Conservation (phyloP, 2,329 filamentous ascomycete genomes). For the Beauveria sp. region DNA sequence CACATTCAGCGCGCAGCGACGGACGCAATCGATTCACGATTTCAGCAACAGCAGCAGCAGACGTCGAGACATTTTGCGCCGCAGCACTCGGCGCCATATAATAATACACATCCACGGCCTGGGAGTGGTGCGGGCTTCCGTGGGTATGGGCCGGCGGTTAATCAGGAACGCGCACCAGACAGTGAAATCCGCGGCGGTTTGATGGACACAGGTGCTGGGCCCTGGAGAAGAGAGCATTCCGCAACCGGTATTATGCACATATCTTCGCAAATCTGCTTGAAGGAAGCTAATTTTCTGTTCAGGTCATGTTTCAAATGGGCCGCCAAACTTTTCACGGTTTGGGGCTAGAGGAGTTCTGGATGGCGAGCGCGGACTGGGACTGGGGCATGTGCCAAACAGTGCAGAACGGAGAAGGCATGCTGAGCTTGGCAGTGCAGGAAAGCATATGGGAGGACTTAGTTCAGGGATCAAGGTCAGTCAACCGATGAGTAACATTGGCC, state of each 20-base stretch:
- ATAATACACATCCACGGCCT: background rate
- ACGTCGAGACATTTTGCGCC: conserved; percentile 14
- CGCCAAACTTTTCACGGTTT: background rate
- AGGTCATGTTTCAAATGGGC: background rate
- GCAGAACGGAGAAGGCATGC: background rate
- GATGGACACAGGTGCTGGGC: background rate
- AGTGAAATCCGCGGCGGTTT: background rate
- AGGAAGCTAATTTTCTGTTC: background rate
- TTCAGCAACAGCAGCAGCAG: conserved; percentile 1
- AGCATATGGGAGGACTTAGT: conserved; percentile 6
- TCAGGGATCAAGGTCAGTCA: conserved; percentile 14
- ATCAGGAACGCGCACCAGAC: background rate
- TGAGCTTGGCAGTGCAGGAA: background rate
- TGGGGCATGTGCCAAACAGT: conserved; percentile 1
- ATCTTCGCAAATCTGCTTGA: no score
- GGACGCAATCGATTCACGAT: conserved; percentile 28
- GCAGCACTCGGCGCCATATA: conserved; percentile 3
- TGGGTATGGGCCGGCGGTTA: background rate
- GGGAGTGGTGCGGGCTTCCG: background rate
- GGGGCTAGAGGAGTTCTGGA: background rate
- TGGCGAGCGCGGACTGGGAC: background rate
- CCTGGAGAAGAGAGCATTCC: background rate
- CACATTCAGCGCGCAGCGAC: conserved; percentile 49
- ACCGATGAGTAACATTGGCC: conserved; percentile 17
- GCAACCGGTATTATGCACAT: background rate